Conservation (phyloP, 2,329 filamentous ascomycete genomes). For the Apiospora koreana region DNA sequence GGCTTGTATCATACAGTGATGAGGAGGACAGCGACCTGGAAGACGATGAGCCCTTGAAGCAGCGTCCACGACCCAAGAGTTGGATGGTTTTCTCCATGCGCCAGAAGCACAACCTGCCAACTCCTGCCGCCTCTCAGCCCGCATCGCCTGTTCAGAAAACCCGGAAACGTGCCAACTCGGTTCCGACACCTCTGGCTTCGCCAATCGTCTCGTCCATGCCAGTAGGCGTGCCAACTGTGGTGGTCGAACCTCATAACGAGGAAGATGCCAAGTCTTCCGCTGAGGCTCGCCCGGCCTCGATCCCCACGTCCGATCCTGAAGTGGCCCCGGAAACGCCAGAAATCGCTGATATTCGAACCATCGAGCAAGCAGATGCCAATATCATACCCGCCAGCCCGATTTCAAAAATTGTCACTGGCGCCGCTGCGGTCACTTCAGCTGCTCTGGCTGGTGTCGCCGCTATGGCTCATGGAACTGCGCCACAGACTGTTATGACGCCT, state of each 20-base stretch:
- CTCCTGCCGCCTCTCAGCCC: constrained; percentile 38
- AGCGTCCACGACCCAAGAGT: constrained; percentile 24
- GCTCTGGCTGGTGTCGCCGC: constrained; percentile 15
- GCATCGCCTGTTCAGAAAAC: constrained; percentile 19
- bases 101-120: constrained; percentile 31
- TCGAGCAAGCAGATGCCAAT: constrained; percentile 9
- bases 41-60: constrained; percentile 27
- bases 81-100: constrained; percentile 22
- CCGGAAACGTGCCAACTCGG: constrained; percentile 50
- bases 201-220: constrained; percentile 24
- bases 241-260: background rate
- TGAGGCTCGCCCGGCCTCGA: background rate
- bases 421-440: constrained; percentile 18
- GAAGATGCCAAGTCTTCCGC: background rate
- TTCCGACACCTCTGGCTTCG: constrained; percentile 42
- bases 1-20: constrained; percentile 62
- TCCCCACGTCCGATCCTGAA: background rate
- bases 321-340: background rate
- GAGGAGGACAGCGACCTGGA: constrained; percentile 56
- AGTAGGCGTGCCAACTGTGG: constrained; percentile 12
- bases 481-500: constrained; percentile 14
- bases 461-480: constrained; percentile 15
- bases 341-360: background rate
- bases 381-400: constrained; percentile 10
- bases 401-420: constrained; percentile 18